Conservation (phyloP, 2,329 filamentous ascomycete genomes). For the Alternaria postmessia region DNA sequence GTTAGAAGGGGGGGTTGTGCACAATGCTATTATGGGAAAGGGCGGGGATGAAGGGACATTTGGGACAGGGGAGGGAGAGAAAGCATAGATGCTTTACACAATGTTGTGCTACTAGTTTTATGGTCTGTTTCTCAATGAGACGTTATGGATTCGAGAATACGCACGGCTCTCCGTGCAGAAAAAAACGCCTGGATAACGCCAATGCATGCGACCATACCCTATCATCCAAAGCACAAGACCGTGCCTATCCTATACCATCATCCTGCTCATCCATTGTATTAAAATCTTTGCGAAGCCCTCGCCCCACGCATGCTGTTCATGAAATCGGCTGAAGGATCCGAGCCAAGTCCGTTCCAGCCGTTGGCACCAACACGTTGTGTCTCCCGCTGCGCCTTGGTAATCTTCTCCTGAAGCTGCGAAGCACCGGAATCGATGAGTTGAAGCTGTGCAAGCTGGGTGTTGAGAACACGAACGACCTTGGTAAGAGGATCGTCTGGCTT, state of each 20-base stretch:
- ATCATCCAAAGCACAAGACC: neutral
- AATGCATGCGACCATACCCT: conserved; percentile 5
- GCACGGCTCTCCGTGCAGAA: neutral
- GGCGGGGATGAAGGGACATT: neutral
- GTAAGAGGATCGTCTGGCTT: conserved; percentile 74
- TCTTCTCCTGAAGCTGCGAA: conserved; percentile 80
- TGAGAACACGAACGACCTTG: conserved; percentile 94
- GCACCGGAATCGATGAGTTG: conserved; percentile 93
- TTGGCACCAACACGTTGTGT: conserved; percentile 65
- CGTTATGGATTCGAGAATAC: neutral
- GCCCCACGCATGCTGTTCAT: conserved; percentile 85
- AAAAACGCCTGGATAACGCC: conserved; percentile 5
- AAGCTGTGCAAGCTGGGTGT: conserved; percentile 88
- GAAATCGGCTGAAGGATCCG: conserved; percentile 84
- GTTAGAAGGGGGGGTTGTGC: conserved; percentile 14
- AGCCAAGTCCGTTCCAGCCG: conserved; percentile 62
- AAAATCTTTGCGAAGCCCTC: conserved; percentile 38
- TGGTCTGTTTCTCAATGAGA: neutral
- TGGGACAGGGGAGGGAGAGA: neutral
- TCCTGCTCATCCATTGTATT: conserved; percentile 34
- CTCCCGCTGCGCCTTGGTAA: conserved; percentile 81
- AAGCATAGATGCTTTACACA: neutral
- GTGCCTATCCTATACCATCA: neutral
- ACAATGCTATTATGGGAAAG: conserved; percentile 2
- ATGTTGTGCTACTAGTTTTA: neutral